Conservation (phyloP, 2,329 filamentous ascomycete genomes). For the Pyricularia sp. region DNA sequence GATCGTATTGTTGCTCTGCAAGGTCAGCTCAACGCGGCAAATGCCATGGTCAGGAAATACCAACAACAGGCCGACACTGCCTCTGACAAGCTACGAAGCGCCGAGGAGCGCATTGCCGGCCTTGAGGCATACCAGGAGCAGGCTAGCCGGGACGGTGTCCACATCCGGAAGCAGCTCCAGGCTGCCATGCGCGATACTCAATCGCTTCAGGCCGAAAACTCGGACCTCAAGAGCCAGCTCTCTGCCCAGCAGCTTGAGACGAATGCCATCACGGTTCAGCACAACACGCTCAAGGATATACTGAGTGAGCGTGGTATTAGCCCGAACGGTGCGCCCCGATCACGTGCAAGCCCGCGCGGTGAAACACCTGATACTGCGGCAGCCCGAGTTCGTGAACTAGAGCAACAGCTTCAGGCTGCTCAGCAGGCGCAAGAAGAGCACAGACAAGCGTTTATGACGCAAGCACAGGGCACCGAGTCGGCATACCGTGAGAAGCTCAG, state of each 20-base stretch:
- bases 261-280: constrained; percentile 88
- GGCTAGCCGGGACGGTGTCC: constrained; percentile 83
- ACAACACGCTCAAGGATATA: constrained; percentile 88
- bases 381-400: constrained; percentile 70
- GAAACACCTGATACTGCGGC: constrained; percentile 64
- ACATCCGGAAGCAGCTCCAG: constrained; percentile 84
- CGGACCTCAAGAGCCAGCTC: constrained; percentile 73
- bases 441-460: constrained; percentile 64
- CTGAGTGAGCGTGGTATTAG: constrained; percentile 83
- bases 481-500: constrained; percentile 88
- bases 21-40: constrained; percentile 69
- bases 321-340: constrained; percentile 60
- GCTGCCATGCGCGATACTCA: constrained; percentile 75
- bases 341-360: constrained; percentile 64
- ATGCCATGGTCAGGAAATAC: constrained; percentile 74
- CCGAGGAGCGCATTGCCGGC: constrained; percentile 93
- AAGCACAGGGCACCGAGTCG: constrained; percentile 78
- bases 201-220: constrained; percentile 67
- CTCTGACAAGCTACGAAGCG: constrained; percentile 79
- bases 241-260: constrained; percentile 83
- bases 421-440: constrained; percentile 78
- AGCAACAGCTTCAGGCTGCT: constrained; percentile 74
- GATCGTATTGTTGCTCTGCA: constrained; percentile 68
- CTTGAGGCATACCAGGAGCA: constrained; percentile 97
- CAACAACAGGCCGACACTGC: constrained; percentile 80